Conservation (phyloP, 1,139 yeast genomes). For the Kurtzmaniella quercitrusa region DNA sequence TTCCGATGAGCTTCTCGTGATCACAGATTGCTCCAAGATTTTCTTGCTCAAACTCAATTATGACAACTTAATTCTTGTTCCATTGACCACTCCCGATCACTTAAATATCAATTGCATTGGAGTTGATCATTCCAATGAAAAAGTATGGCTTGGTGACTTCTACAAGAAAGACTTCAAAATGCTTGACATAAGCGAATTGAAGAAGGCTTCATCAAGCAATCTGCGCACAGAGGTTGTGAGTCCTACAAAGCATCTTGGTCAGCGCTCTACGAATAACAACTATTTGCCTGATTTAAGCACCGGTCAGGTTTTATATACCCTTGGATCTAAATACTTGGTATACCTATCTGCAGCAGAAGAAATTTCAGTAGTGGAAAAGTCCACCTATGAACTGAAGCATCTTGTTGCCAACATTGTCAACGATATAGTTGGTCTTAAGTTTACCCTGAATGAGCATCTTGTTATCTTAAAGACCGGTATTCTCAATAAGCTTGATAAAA, state of each 20-base stretch:
- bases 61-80: slow-evolving; percentile 20
- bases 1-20: slow-evolving; percentile 36
- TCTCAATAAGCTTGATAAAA: slow-evolving; percentile 21
- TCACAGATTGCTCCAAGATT: slow-evolving; percentile 42
- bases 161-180: slow-evolving; percentile 4
- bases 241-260: not conserved
- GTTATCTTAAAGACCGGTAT: slow-evolving; percentile 41
- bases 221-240: not conserved
- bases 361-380: slow-evolving; percentile 20
- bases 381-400: slow-evolving; percentile 8
- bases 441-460: slow-evolving; percentile 24
- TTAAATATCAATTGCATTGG: slow-evolving; percentile 13
- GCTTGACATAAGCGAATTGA: not conserved
- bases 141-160: slow-evolving; percentile 19
- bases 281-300: not conserved
- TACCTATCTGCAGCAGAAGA: slow-evolving; percentile 31
- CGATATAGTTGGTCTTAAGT: slow-evolving; percentile 35
- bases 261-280: not conserved
- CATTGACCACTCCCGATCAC: slow-evolving; percentile 14
- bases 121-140: slow-evolving; percentile 20
- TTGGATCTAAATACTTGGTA: slow-evolving; percentile 18
- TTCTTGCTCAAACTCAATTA: slow-evolving; percentile 24
- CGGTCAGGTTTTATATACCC: slow-evolving; percentile 6
- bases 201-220: not conserved
- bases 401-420: slow-evolving; percentile 34